Conservation (phyloP, 306 rosid genomes). For the Prinsepia uniflora region DNA sequence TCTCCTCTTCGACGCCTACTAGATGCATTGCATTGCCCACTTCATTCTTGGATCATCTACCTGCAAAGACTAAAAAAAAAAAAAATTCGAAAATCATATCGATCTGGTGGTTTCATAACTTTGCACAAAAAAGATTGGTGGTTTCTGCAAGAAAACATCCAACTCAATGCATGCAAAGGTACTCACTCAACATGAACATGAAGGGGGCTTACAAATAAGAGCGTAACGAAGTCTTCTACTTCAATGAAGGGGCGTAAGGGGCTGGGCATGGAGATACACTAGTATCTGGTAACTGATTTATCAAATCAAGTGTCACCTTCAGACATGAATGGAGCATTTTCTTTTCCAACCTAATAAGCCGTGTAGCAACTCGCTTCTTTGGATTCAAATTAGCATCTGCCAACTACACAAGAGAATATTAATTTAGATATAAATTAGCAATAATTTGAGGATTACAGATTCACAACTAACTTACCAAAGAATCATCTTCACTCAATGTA, state of each 20-base stretch:
- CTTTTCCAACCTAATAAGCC: conserved; percentile 71
- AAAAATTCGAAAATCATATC: too few species aligned
- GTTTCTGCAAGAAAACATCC: conserved; percentile 11
- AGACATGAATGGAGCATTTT: conserved; percentile 88
- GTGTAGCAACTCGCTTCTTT: conserved; percentile 83
- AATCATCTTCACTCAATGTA: conserved; percentile 81
- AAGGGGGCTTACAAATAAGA: background rate
- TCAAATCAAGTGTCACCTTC: conserved; percentile 55
- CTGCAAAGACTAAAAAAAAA: too few species aligned
- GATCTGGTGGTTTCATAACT: too few species aligned
- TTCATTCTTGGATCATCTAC: background rate
- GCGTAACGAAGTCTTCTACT: conserved; percentile 35
- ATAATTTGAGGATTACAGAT: background rate
- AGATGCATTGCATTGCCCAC: background rate
- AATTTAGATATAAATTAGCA: conserved; percentile 17
- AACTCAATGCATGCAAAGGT: conserved; percentile 6
- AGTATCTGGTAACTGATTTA: conserved; percentile 68
- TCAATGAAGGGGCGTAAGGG: conserved; percentile 73
- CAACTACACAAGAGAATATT: conserved; percentile 48
- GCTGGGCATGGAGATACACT: conserved; percentile 86
- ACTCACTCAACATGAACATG: background rate
- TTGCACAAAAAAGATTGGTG: too few species aligned
- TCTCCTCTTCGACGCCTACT: conserved; percentile 7
- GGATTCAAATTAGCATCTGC: conserved; percentile 63
- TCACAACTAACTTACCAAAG: conserved; percentile 45